These are phyloP conservation scores for Conringia planisiliqua DNA, from an alignment of 345 rosid species.

Conservation along the genomic window DNA sequence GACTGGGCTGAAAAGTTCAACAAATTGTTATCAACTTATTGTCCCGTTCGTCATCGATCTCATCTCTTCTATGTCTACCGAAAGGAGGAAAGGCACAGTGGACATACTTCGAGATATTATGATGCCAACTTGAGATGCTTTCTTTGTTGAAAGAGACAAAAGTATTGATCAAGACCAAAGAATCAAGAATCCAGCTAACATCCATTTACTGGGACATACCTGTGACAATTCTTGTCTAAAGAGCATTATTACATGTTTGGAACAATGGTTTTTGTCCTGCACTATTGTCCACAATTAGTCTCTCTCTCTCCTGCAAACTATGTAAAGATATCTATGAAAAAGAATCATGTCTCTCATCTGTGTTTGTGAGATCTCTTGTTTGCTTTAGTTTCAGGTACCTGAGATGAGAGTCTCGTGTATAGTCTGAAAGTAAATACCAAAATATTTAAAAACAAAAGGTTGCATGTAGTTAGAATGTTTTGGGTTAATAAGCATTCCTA, in stretches of 20 bases:
- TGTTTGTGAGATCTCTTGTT: not conserved
- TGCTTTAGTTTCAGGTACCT: not conserved
- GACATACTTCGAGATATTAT: not conserved
- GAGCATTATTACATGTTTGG: slow-evolving; percentile 5
- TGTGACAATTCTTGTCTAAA: slow-evolving; percentile 11
- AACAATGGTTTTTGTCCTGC: not conserved
- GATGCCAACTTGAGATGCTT: not conserved
- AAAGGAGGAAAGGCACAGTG: not conserved
- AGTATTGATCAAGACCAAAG: not conserved
- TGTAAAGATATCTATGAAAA: not conserved
- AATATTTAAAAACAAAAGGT: not conserved
- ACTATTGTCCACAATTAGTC: slow-evolving; percentile 11
- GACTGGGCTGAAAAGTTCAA: not conserved
- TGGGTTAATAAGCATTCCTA: slow-evolving; percentile 11
- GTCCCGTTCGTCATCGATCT: not conserved
- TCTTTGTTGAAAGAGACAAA: slow-evolving; percentile 2
- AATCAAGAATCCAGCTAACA: not conserved
- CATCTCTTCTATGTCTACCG: slow-evolving; percentile 3
- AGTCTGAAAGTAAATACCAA: not conserved
- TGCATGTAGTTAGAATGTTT: slow-evolving; percentile 18
- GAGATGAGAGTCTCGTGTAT: not conserved
- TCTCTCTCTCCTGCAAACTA: not conserved
- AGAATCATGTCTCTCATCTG: not conserved
- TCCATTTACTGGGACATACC: slow-evolving; percentile 10
- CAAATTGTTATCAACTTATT: not conserved